phyloP scores from a whole-genome alignment of 352 stramenopile species.

The Phytophthora ramorum region DNA sequence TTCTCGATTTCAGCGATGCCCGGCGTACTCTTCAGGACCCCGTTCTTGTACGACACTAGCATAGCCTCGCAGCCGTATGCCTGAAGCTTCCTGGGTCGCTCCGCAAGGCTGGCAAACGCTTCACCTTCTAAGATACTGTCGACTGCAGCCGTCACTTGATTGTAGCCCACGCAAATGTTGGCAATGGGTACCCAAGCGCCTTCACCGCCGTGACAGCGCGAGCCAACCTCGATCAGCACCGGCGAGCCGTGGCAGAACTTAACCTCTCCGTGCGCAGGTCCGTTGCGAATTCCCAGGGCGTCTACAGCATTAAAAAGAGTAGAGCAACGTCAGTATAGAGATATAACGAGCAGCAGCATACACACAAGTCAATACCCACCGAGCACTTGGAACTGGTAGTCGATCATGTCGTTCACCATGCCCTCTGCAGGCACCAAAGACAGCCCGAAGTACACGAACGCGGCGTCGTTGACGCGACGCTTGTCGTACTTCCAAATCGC shows the following conservation, averaged over 20 bases:
- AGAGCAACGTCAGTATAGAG: slow-evolving; percentile 2
- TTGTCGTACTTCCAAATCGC: slow-evolving; percentile 99
- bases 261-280: slow-evolving; percentile 82
- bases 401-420: slow-evolving; percentile 82
- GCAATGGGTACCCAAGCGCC: slow-evolving; percentile 94
- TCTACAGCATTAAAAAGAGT: slow-evolving; percentile 33
- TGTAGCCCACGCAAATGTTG: slow-evolving; percentile 93
- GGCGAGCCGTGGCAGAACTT: slow-evolving; percentile 87
- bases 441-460: slow-evolving; percentile 95
- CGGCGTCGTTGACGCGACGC: slow-evolving; percentile 92
- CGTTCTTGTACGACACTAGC: slow-evolving; percentile 93
- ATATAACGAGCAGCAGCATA: not conserved
- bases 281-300: slow-evolving; percentile 75
- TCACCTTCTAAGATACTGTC: slow-evolving; percentile 78
- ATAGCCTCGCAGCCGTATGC: slow-evolving; percentile 93
- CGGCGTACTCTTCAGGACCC: slow-evolving; percentile 91
- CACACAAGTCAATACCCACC: slow-evolving; percentile 25
- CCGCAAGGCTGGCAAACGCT: slow-evolving; percentile 66
- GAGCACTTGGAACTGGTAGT: slow-evolving; percentile 85
- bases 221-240: slow-evolving; percentile 96
- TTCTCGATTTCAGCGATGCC: slow-evolving; percentile 92
- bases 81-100: slow-evolving; percentile 72
- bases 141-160: slow-evolving; percentile 92
- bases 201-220: slow-evolving; percentile 96
- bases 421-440: slow-evolving; percentile 74